Evolutionary conservation across 257 asterid species (phyloP).

Genomic region (Solanum habrochaites): DNA sequence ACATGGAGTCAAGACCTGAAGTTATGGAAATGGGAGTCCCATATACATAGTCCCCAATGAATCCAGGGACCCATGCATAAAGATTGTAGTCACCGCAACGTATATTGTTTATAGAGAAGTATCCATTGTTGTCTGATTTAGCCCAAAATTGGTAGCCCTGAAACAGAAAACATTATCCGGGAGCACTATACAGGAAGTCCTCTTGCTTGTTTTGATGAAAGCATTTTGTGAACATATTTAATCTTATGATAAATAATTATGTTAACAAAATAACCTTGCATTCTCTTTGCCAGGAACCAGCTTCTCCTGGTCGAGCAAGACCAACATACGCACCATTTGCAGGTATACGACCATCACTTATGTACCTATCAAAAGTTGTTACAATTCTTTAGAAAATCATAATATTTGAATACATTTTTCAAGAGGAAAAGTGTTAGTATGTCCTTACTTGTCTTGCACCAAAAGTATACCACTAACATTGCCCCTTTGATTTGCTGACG

Average conservation of each 20-base stretch:
- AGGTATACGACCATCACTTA: constrained; percentile 14
- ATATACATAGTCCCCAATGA: constrained; percentile 49
- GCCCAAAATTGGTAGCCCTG: constrained; percentile 78
- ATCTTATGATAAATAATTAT: background rate
- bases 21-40: constrained; percentile 19
- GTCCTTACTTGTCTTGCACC: constrained; percentile 36
- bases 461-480: constrained; percentile 37
- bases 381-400: background rate
- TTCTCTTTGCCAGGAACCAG: constrained; percentile 75
- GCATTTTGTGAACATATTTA: background rate
- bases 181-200: background rate
- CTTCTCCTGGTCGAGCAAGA: constrained; percentile 52
- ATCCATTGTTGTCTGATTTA: constrained; percentile 34
- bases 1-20: constrained; percentile 23
- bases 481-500: constrained; percentile 41
- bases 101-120: constrained; percentile 36
- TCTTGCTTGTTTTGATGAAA: background rate
- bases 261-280: constrained; percentile 27
- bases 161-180: background rate
- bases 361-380: constrained; percentile 11
- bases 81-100: constrained; percentile 39
- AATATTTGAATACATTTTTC: background rate
- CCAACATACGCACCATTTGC: constrained; percentile 55
- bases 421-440: background rate
- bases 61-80: constrained; percentile 66